These are phyloP conservation scores for Bremia lactucae DNA, from an alignment of 352 stramenopile genomes.

Conservation along the genomic window DNA sequence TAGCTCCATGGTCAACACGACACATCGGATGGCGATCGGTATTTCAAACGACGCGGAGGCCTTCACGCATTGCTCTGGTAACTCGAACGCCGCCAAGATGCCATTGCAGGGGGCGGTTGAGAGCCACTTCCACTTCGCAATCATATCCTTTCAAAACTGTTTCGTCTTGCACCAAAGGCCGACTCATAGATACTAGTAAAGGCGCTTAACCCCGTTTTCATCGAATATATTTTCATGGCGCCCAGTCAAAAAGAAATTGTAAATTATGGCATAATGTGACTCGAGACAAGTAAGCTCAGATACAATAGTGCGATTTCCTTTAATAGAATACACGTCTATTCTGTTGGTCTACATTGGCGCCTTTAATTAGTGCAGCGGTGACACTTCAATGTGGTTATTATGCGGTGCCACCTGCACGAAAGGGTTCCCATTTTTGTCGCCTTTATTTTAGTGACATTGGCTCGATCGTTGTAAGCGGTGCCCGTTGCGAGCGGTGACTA, in stretches of 20 bases:
- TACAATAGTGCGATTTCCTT: too few species aligned
- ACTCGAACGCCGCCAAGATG: slow-evolving; percentile 22
- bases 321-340: slow-evolving; percentile 45
- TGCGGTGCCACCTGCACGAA: slow-evolving; percentile 78
- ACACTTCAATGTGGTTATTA: slow-evolving; percentile 84
- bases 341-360: slow-evolving; percentile 86
- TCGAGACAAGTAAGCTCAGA: slow-evolving; percentile 9
- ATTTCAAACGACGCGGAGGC: slow-evolving; percentile 2
- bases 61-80: background rate
- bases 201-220: slow-evolving; percentile 84
- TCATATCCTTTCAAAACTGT: slow-evolving; percentile 6
- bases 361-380: slow-evolving; percentile 81
- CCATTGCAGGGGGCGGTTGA: slow-evolving; percentile 15
- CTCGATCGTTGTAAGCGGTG: slow-evolving; percentile 85
- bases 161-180: background rate
- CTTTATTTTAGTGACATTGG: slow-evolving; percentile 82
- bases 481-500: slow-evolving; percentile 59
- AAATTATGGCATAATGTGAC: slow-evolving; percentile 88
- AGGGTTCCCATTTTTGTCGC: slow-evolving; percentile 88
- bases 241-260: slow-evolving; percentile 85
- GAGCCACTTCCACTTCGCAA: slow-evolving; percentile 15
- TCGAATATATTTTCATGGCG: slow-evolving; percentile 83
- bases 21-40: slow-evolving; percentile 8
- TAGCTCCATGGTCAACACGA: slow-evolving; percentile 39
- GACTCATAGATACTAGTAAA: slow-evolving; percentile 78